Conservation (phyloP, 768 basidiomycete species). For the Amanita brunnescens region DNA sequence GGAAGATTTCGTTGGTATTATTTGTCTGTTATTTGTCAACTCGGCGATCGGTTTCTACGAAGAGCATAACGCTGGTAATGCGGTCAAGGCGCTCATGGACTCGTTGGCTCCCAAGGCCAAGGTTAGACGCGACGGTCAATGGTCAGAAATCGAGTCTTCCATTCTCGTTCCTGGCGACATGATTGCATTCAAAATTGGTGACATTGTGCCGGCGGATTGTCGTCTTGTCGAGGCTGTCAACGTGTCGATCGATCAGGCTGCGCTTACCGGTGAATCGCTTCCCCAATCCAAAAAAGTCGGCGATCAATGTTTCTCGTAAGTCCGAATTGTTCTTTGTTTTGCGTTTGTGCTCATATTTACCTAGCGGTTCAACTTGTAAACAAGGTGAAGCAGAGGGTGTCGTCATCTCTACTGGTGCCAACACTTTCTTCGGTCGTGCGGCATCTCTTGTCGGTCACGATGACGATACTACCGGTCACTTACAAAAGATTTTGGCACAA, state of each 20-base stretch:
- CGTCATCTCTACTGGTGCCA: conserved; percentile 95
- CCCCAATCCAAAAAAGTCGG: conserved; percentile 87
- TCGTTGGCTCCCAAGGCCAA: conserved; percentile 97
- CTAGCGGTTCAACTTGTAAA: conserved; percentile 93
- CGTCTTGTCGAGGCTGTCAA: conserved; percentile 96
- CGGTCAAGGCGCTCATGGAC: conserved; percentile 99
- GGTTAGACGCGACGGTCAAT: conserved; percentile 77
- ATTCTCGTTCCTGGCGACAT: conserved; percentile 92
- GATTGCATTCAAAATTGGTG: conserved; percentile 98
- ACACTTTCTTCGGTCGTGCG: conserved; percentile 98
- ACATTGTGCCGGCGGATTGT: conserved; percentile 96
- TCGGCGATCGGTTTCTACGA: conserved; percentile 98
- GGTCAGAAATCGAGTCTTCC: conserved; percentile 88
- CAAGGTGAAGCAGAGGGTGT: conserved; percentile 99
- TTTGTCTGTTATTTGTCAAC: conserved; percentile 87
- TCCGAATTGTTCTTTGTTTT: conserved; percentile 15
- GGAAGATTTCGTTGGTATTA: conserved; percentile 96
- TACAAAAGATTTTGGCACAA: conserved; percentile 97
- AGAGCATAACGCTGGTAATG: conserved; percentile 94
- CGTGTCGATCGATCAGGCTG: conserved; percentile 97
- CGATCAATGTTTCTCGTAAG: conserved; percentile 97
- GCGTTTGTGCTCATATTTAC: conserved; percentile 9
- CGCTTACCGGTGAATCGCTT: conserved; percentile 94
- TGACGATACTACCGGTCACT: conserved; percentile 95
- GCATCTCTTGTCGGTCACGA: conserved; percentile 96